Evolutionary conservation across 139 green algal genomes (phyloP).

Genomic region (Chlorella sp.): DNA sequence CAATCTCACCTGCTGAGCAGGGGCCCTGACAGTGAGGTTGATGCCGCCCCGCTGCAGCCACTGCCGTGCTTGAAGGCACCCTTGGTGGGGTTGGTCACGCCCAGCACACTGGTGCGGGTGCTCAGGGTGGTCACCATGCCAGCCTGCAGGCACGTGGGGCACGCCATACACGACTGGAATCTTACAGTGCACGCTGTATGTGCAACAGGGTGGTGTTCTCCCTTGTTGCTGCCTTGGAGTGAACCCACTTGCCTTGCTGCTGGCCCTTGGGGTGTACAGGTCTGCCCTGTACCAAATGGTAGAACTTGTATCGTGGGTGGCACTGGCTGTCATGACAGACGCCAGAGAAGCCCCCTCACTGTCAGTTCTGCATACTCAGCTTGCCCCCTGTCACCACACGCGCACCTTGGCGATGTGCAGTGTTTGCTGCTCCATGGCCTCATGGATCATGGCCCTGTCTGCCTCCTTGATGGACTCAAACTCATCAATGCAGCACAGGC

Average conservation of each 20-base stretch:
- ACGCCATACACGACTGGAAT: no score
- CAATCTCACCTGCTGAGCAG: conserved; percentile 62
- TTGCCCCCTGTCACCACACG: no score
- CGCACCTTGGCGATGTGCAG: conserved; percentile 80
- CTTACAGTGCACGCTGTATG: no score
- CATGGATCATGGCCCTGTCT: conserved; percentile 79
- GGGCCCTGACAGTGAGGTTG: conserved; percentile 39
- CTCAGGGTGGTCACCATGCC: conserved; percentile 82
- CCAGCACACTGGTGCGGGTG: conserved; percentile 66
- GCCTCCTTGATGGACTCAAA: conserved; percentile 71
- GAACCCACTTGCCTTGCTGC: no score
- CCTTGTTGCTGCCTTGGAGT: no score
- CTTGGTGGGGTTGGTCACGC: conserved; percentile 64
- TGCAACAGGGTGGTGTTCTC: no score
- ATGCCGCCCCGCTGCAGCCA: conserved; percentile 15
- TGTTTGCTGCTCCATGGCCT: conserved; percentile 96
- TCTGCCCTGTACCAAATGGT: no score
- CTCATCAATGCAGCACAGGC: conserved; percentile 88
- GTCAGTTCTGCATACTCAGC: no score
- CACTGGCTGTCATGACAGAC: no score
- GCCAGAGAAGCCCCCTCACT: no score
- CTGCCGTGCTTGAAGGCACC: conserved; percentile 4
- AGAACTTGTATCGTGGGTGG: no score
- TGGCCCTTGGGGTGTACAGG: no score
- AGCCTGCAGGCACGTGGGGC: conserved; percentile 57